Conservation (phyloP, 2,329 filamentous ascomycete species). For the Arthrobotrys sphaeroides region DNA sequence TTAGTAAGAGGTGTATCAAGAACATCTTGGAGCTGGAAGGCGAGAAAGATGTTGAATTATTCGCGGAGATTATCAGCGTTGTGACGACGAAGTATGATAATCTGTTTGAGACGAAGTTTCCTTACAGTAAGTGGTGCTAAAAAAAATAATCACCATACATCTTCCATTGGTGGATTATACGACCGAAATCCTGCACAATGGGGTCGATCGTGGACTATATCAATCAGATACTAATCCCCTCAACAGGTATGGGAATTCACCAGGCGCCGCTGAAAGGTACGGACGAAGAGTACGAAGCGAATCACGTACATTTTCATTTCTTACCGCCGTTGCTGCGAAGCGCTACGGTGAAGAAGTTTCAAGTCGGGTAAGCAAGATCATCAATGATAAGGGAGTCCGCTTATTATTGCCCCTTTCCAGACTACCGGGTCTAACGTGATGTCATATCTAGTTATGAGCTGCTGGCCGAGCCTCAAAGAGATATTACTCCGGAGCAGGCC, state of each 20-base stretch:
- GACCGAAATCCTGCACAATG: not conserved
- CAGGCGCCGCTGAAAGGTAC: slow-evolving; percentile 88
- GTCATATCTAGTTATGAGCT: slow-evolving; percentile 75
- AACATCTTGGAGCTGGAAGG: slow-evolving; percentile 80
- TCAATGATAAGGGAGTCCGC: not conserved
- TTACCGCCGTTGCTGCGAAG: slow-evolving; percentile 92
- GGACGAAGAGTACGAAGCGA: slow-evolving; percentile 79
- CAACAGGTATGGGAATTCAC: slow-evolving; percentile 84
- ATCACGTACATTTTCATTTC: slow-evolving; percentile 96
- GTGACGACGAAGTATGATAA: slow-evolving; percentile 94
- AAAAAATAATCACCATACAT: slow-evolving; percentile 53
- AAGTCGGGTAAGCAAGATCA: slow-evolving; percentile 73
- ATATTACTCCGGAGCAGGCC: slow-evolving; percentile 97
- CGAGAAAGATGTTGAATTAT: slow-evolving; percentile 73
- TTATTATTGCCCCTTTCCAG: slow-evolving; percentile 5
- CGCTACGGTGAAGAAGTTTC: slow-evolving; percentile 92
- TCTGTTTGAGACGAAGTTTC: slow-evolving; percentile 94
- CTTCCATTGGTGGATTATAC: not conserved
- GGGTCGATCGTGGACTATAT: slow-evolving; percentile 7
- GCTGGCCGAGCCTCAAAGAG: slow-evolving; percentile 95
- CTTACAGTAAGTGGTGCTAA: slow-evolving; percentile 77
- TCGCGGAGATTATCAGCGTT: slow-evolving; percentile 87
- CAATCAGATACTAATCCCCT: not conserved
- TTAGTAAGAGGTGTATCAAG: slow-evolving; percentile 83
- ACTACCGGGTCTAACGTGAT: slow-evolving; percentile 49